Percentiles rank a stretch among this genome's conserved stretches.
Evolutionary conservation across 257 asterid genomes (phyloP).

Genomic region (Cruciata laevipes): DNA sequence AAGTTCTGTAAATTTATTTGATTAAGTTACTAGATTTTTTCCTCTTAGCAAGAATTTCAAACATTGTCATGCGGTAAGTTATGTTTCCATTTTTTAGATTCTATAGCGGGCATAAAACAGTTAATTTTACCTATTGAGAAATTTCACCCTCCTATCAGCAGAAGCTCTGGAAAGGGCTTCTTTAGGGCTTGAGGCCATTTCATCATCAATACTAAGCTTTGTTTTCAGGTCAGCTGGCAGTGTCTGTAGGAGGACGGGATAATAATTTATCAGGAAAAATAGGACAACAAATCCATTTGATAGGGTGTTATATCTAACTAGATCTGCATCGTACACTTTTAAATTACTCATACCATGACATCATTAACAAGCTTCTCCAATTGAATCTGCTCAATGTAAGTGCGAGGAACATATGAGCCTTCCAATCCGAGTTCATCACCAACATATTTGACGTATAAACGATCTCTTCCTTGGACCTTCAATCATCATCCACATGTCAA

Average conservation of each 20-base stretch:
- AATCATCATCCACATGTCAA: conserved; percentile 17
- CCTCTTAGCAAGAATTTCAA: background rate
- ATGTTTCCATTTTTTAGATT: background rate
- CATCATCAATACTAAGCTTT: conserved; percentile 93
- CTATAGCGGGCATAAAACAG: background rate
- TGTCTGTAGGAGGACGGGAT: conserved; percentile 41
- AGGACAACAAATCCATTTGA: background rate
- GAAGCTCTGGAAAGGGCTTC: conserved; percentile 98
- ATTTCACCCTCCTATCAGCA: conserved; percentile 80
- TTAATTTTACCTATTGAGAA: conserved; percentile 62
- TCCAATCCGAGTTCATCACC: conserved; percentile 86
- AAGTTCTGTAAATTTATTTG: background rate
- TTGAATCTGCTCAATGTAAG: conserved; percentile 96
- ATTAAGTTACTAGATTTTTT: background rate
- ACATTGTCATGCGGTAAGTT: background rate
- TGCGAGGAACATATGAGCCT: conserved; percentile 81
- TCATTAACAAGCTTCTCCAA: conserved; percentile 91
- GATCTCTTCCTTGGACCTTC: conserved; percentile 96
- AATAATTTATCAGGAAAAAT: conserved; percentile 10
- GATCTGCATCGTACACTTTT: background rate
- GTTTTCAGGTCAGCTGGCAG: conserved; percentile 91
- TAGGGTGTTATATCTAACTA: background rate
- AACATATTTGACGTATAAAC: conserved; percentile 57
- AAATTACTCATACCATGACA: conserved; percentile 58
- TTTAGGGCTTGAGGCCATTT: conserved; percentile 78